phyloP scores from a whole-genome alignment of 2,329 filamentous ascomycete species.

The Phoma sp. region DNA sequence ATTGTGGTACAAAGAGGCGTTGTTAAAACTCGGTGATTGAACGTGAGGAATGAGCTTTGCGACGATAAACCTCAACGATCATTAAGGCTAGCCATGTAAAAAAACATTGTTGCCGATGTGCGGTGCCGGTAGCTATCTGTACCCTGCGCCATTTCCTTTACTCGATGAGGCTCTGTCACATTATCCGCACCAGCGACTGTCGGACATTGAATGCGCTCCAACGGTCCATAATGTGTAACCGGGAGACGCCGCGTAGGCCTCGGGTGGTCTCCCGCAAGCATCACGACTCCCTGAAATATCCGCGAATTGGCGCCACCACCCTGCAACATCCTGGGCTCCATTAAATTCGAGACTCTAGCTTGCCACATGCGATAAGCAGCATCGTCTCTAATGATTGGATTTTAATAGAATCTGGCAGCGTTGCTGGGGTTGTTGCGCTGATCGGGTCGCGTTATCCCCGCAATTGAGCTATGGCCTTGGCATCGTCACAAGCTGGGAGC shows the following conservation, averaged over 20 bases:
- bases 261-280: constrained; percentile 18
- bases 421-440: constrained; percentile 25
- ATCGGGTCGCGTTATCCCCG: constrained; percentile 33
- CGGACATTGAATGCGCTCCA: neutral
- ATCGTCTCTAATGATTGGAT: constrained; percentile 10
- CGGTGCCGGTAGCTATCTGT: neutral
- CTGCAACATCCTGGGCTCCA: constrained; percentile 25
- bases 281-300: constrained; percentile 36
- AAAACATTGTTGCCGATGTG: neutral
- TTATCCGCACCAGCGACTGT: neutral
- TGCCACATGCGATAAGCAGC: constrained; percentile 18
- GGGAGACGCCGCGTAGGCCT: constrained; percentile 12
- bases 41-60: too few species aligned
- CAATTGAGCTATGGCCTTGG: constrained; percentile 38
- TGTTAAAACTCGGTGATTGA: too few species aligned
- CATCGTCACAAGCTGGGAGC: constrained; percentile 46
- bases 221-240: neutral
- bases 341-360: constrained; percentile 8
- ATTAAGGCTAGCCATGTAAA: neutral
- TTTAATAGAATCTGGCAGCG: constrained; percentile 1
- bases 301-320: constrained; percentile 31
- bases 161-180: constrained; percentile 19
- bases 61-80: neutral
- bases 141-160: constrained; percentile 1
- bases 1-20: too few species aligned